Base-by-base conservation (phyloP, 371 early-diverging fungal genomes). In the Choanephora cucurbitarum region DNA sequence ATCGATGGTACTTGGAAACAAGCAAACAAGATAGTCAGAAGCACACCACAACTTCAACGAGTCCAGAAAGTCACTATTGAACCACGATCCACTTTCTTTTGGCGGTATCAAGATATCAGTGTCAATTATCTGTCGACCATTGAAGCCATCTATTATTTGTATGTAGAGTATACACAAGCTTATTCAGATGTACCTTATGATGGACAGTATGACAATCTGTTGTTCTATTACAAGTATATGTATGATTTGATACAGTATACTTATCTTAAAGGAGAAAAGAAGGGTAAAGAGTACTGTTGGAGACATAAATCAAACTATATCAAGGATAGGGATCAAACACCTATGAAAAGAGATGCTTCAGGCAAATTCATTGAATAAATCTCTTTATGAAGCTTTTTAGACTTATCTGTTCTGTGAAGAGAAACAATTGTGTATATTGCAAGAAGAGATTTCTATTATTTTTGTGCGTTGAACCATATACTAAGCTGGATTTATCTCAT, bases 1-100 rank as follows among this genome's bases (percentile, higher is more conserved):
- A 86, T 96, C 52, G 97, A 95, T 66, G 96, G 95, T 19, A 95
- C 96, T 10, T 95, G 97, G 97, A 71, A 77, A 32, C 97, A 96
- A 61, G 94, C 94, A 3, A 82, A 77, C 48, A 76, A 78, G 23
- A 94, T 97, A 78, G 78, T 86, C 5, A 69, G 77, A 39, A 52
- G 72, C 39, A 66, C 86, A 45, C 60, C 77, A 17, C 40, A 61
- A 34, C 59, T 82, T 34, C 55, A 77, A 57, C 72, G 70, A 46
- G 49, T 74, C 55, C 82, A 80, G 48, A 81, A 83, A 62, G 89
- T 86, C 21, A 77, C 76, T 6, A 83, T 82, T 67, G 60, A 79
- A 33, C 85, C 87, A 5, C 84, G 88, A 21, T 72, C 74, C 53
- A 97, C 97, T 1, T 69, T 85, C 51, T 97, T 97, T 66, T 97